Evolutionary conservation across 1,284 basidiomycete species (phyloP), one percentile per base, ranked within the genome.

Genomic region (Ustilago lituana): DNA sequence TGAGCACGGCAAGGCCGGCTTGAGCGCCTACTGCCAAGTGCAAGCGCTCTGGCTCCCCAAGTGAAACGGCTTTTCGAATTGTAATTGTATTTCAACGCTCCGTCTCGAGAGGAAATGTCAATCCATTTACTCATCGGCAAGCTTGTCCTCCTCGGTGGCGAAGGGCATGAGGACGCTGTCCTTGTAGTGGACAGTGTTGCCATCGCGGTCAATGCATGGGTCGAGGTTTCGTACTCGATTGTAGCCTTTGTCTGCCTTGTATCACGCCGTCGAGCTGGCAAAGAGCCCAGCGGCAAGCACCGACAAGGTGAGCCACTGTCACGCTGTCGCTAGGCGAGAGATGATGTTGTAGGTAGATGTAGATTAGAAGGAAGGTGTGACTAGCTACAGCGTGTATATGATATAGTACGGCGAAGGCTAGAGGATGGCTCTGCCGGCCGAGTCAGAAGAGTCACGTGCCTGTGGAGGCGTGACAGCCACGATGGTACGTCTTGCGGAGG

Each of bases 131-230:
- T 83, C 83, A 20, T 81, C 82, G 39, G 81, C 80, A 48, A 67
- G 76, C 15, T 35, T 66, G 77, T 84, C 84, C 7, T 80, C 75
- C 44, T 78, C 73, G 41, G 73, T 78, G 6, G 78, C 73, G 77
- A 83, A 80, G 9, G 80, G 59, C 22, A 84, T 81, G 12, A 65
- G 64, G 60, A 84, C 82, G 54, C 83, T 82, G 60, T 83, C 57
- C 17, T 73, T 41, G 36, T 67, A 60, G 49, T 56, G 51, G 71
- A 96, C 88, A 12, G 89, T 88, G 83, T 96, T 96, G 64, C 86
- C 83, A 47, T 94, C 83, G 4, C 94, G 94, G 78, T 97, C 94
- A 65, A 96, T 85, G 91, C 94, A 94, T 1, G 93, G 91, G 84
- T 97, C 94, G 43, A 95, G 2, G 36, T 49, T 12, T 54, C 48